These are phyloP conservation scores for Phaeoacremonium minimum DNA, from an alignment of 2,329 filamentous ascomycete species.

Conservation along the genomic window DNA sequence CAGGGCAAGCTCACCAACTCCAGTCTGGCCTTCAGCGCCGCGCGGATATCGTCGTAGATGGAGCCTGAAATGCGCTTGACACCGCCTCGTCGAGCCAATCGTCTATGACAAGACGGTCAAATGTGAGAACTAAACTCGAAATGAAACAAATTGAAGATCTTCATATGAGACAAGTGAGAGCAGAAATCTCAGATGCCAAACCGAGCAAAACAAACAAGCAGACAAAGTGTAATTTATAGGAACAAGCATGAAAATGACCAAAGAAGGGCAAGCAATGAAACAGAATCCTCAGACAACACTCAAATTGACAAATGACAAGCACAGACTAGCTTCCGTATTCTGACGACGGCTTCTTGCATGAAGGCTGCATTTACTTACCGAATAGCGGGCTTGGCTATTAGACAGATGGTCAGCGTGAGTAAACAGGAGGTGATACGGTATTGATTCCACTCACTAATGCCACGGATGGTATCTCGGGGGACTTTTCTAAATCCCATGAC, in stretches of 20 bases:
- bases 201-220: no score
- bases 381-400: constrained; percentile 8
- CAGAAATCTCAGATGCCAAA: no score
- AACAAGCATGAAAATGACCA: no score
- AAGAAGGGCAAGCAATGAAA: no score
- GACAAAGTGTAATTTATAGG: no score
- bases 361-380: constrained; percentile 8
- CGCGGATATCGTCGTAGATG: constrained; percentile 61
- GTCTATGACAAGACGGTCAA: constrained; percentile 36
- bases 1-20: constrained; percentile 29
- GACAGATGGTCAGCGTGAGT: constrained; percentile 13
- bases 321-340: background rate
- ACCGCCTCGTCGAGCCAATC: constrained; percentile 70
- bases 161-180: no score
- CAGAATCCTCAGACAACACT: no score
- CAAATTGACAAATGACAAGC: no score
- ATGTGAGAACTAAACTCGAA: no score
- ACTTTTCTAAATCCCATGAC: no score
- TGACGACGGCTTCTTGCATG: constrained; percentile 6
- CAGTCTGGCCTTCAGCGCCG: constrained; percentile 45
- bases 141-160: no score
- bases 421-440: constrained; percentile 6
- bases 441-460: constrained; percentile 40
- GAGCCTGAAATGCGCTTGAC: constrained; percentile 65
- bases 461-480: constrained; percentile 39